Evolutionary conservation across 106 monocot genomes (phyloP).

Genomic region (Acanthochlamys bracteata): DNA sequence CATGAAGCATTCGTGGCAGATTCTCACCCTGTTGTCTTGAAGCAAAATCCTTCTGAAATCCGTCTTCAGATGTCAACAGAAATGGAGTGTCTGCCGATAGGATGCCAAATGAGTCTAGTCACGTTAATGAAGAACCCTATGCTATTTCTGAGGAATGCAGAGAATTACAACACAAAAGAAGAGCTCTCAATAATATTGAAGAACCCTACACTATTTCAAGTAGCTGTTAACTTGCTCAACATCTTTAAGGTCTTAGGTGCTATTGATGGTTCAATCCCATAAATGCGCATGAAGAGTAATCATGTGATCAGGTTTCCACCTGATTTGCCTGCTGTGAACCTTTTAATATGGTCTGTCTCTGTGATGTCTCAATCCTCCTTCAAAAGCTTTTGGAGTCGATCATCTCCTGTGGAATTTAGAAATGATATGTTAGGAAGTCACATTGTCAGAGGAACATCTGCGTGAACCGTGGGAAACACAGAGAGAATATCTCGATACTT

Average conservation of each 20-base stretch:
- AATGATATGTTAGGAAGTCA: conserved; percentile 11
- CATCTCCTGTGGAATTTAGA: conserved; percentile 11
- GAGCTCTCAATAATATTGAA: conserved; percentile 5
- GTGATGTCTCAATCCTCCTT: conserved; percentile 79
- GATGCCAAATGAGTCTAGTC: conserved; percentile 13
- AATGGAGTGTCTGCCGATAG: not conserved
- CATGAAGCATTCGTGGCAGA: conserved; percentile 93
- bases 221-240: conserved; percentile 5
- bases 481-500: conserved; percentile 15
- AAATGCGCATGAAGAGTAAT: conserved; percentile 23
- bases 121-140: conserved; percentile 1
- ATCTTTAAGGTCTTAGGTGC: conserved; percentile 17
- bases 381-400: conserved; percentile 18
- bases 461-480: conserved; percentile 9
- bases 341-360: conserved; percentile 75
- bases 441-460: conserved; percentile 10
- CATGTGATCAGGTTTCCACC: conserved; percentile 85
- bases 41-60: conserved; percentile 12
- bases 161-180: conserved; percentile 13
- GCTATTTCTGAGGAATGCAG: conserved; percentile 11
- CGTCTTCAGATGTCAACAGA: conserved; percentile 12
- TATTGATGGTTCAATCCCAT: conserved; percentile 15
- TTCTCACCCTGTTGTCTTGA: conserved; percentile 24
- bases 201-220: no score
- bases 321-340: conserved; percentile 88